phyloP scores from a whole-genome alignment of 495 filamentous ascomycete genomes.

The Cercophora newfieldiana region DNA sequence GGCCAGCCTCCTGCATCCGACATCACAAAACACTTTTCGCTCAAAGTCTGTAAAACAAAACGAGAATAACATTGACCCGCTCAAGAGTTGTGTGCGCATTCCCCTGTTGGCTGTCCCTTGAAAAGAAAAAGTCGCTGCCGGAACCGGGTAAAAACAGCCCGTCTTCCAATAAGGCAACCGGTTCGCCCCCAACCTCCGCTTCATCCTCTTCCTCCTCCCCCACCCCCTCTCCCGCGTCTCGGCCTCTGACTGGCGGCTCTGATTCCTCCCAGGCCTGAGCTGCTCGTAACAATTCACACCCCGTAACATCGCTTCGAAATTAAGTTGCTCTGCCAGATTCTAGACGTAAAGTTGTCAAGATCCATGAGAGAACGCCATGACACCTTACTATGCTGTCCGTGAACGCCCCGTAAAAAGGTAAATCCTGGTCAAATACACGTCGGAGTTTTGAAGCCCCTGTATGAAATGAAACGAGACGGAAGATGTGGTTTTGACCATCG shows the following conservation, averaged over 20 bases:
- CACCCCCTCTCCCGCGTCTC: neutral
- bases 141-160: slow-evolving; percentile 12
- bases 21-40: neutral
- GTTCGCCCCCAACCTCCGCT: neutral
- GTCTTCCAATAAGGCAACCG: neutral
- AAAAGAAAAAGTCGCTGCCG: slow-evolving; percentile 7
- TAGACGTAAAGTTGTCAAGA: slow-evolving; percentile 31
- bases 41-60: slow-evolving; percentile 5
- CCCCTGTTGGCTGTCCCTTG: neutral
- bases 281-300: neutral
- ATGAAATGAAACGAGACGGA: slow-evolving; percentile 37
- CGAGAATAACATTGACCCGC: slow-evolving; percentile 4
- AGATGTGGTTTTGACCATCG: slow-evolving; percentile 29
- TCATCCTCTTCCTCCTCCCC: neutral
- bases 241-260: slow-evolving; percentile 1
- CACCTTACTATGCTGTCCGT: slow-evolving; percentile 52
- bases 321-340: slow-evolving; percentile 33
- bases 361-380: slow-evolving; percentile 46
- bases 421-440: slow-evolving; percentile 43
- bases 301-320: slow-evolving; percentile 4
- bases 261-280: neutral
- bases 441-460: slow-evolving; percentile 26
- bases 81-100: slow-evolving; percentile 3
- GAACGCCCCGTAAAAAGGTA: slow-evolving; percentile 40
- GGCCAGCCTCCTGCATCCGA: neutral